Evolutionary conservation across 2,329 filamentous ascomycete species (phyloP), one percentile per base, ranked within the genome.

Genomic region (Emericellopsis cladophorae): DNA sequence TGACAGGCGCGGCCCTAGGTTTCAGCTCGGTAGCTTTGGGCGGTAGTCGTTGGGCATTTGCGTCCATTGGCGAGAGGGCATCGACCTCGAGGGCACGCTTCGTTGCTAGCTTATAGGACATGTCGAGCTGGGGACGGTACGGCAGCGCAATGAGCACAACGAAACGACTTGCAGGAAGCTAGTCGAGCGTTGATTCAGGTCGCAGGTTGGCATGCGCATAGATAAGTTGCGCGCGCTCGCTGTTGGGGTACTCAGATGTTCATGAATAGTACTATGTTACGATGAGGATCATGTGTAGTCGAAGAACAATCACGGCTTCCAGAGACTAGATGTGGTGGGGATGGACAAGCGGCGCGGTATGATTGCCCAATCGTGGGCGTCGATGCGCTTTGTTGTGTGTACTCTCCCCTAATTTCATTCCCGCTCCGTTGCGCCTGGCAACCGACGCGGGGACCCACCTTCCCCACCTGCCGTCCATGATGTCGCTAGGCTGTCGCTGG

Each of bases 11-110:
- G 9, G 69, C 61, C 56, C 71, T 73, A 42, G 64, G 61, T 58
- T 75, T 75, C 48, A 68, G 56, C 45, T 76, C 71, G 41, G 55
- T 48, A 29, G 55, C 47, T 47, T 70, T 67, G 26, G 26, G 26
- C 54, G 66, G 66, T 48, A 66, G 57, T 47, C 72, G 66, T 54
- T 75, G 72, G 55, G 70, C 74, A 57, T 81, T 81, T 47, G 65
- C 73, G 65, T 81, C 76, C 56, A 76, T 67, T 50, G 76, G 76
- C 43, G 76, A 79, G 56, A 81, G 64, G 41, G 77, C 76, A 57
- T 81, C 77, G 58, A 76, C 66, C 50, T 79, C 72, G 54, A 69
- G 54, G 52, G 58, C 62, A 46, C 69, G 70, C 58, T 66, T 70
- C 44, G 61, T 59, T 47, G 61, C 64, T 54, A 72, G 58, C 55